phyloP scores from a whole-genome alignment of 208 protist species.

The Acanthamoeba polyphaga region DNA sequence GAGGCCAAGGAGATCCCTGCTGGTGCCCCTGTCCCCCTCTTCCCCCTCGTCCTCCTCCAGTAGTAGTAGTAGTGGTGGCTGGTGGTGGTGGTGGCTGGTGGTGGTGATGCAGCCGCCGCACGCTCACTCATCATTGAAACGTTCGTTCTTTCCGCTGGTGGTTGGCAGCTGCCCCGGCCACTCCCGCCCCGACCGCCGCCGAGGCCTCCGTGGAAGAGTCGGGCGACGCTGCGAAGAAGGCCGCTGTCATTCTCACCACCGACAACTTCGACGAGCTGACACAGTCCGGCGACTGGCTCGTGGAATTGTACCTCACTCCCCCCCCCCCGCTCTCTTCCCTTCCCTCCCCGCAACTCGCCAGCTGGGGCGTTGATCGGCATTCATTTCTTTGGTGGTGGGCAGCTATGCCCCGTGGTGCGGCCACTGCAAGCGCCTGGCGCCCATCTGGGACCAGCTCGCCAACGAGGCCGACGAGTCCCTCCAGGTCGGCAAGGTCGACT shows the following conservation, averaged over 20 bases:
- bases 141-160: not conserved
- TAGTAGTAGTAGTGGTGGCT: too few relatives aligned
- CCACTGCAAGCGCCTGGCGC: conserved; percentile 74
- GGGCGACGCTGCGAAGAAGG: not conserved
- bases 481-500: conserved; percentile 55
- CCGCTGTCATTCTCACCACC: not conserved
- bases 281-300: not conserved
- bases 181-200: not conserved
- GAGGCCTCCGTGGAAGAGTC: not conserved
- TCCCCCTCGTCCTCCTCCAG: not conserved
- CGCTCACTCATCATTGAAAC: not conserved
- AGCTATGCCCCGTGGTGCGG: conserved; percentile 76
- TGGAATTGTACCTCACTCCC: conserved; percentile 22
- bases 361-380: not conserved
- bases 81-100: too few relatives aligned
- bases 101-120: too few relatives aligned
- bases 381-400: not conserved
- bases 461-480: not conserved
- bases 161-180: not conserved
- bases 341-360: not conserved
- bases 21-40: not conserved
- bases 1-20: not conserved
- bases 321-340: not conserved
- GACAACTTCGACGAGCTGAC: conserved; percentile 31
- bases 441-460: conserved; percentile 56